A percentile compares a stretch with the other conserved stretches of the same genome.
These are phyloP conservation scores for Bromus sterilis DNA, from an alignment of 176 grass and related monocot species.

Conservation along the genomic window DNA sequence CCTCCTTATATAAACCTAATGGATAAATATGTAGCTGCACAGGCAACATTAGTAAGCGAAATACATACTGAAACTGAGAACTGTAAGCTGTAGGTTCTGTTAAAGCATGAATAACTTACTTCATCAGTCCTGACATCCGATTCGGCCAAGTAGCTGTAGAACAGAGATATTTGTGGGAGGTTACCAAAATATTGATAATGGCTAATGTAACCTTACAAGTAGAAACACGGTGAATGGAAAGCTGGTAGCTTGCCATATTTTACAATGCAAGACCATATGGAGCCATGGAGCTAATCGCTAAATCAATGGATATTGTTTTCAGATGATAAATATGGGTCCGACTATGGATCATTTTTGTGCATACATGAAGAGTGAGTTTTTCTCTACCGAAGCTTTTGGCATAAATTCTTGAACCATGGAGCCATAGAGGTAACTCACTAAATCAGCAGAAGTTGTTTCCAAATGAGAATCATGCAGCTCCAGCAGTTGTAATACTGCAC, in stretches of 20 bases:
- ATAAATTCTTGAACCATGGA: neutral
- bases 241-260: neutral
- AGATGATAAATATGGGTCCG: too few relatives aligned
- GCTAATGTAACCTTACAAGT: too few relatives aligned
- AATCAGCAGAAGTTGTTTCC: neutral
- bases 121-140: neutral
- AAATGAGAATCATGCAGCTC: neutral
- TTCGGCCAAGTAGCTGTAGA: constrained; percentile 1
- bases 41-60: too few relatives aligned
- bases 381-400: neutral
- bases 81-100: neutral
- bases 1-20: too few relatives aligned
- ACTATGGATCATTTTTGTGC: neutral
- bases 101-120: neutral
- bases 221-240: too few relatives aligned
- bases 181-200: too few relatives aligned
- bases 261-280: neutral
- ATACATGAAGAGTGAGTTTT: neutral
- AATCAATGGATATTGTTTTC: too few relatives aligned
- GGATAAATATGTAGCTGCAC: too few relatives aligned
- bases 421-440: neutral
- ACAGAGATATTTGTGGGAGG: neutral
- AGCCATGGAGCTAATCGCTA: too few relatives aligned
- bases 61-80: too few relatives aligned
- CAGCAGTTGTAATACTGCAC: neutral